Evolutionary conservation across 2,329 filamentous ascomycete genomes (phyloP).

Genomic region (Hypoxylon sp.): DNA sequence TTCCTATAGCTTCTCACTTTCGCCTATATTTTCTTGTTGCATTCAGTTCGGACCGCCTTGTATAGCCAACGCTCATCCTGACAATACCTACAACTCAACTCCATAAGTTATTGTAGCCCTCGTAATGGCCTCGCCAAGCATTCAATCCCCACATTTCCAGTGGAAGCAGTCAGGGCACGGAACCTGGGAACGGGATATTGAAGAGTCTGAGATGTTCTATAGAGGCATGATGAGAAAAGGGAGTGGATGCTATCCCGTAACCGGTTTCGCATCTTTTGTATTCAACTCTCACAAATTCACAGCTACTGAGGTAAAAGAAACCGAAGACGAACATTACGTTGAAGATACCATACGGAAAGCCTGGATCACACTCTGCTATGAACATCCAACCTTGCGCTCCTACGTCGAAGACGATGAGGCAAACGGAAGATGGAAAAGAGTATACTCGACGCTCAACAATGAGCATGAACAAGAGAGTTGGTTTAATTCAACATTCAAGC

Average conservation of each 20-base stretch:
- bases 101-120: not conserved
- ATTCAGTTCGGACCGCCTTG: not conserved
- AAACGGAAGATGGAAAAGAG: constrained; percentile 20
- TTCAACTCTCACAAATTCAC: not conserved
- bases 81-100: not conserved
- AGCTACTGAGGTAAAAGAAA: constrained; percentile 9
- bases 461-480: constrained; percentile 25
- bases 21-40: not conserved
- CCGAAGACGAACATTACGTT: not conserved
- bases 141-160: constrained; percentile 11
- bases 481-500: constrained; percentile 30
- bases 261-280: constrained; percentile 26
- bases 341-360: constrained; percentile 29
- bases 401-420: constrained; percentile 10
- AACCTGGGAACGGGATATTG: constrained; percentile 29
- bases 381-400: constrained; percentile 33
- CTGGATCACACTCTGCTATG: constrained; percentile 25
- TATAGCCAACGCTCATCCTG: too few relatives aligned
- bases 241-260: constrained; percentile 32
- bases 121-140: constrained; percentile 1
- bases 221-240: constrained; percentile 6
- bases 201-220: constrained; percentile 38
- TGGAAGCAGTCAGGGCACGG: constrained; percentile 20
- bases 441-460: constrained; percentile 21
- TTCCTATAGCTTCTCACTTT: not conserved